Conservation (phyloP, 352 stramenopile species). For the Globisporangium polare region DNA sequence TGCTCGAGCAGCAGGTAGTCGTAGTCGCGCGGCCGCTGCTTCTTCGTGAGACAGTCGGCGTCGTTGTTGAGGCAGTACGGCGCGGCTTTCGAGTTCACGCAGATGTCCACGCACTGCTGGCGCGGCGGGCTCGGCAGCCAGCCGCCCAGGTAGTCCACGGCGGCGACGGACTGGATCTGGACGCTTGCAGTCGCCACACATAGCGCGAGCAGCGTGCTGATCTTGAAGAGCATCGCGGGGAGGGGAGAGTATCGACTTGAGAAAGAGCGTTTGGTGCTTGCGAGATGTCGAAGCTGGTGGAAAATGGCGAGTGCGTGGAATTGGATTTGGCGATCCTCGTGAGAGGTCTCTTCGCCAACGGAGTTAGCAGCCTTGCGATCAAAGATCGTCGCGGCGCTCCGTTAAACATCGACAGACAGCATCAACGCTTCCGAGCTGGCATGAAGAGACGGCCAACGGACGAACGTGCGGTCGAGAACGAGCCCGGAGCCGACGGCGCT, state of each 20-base stretch:
- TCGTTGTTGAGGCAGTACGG: conserved; percentile 52
- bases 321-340: too few relatives aligned
- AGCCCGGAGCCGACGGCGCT: too few relatives aligned
- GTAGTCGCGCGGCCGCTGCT: conserved; percentile 60
- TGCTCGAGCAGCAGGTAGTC: conserved; percentile 79
- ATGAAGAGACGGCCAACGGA: too few relatives aligned
- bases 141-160: conserved; percentile 55
- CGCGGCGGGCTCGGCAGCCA: conserved; percentile 39
- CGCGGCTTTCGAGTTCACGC: conserved; percentile 43
- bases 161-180: conserved; percentile 1
- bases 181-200: not conserved
- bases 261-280: not conserved
- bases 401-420: too few relatives aligned
- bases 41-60: conserved; percentile 50
- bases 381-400: too few relatives aligned
- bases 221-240: conserved; percentile 10
- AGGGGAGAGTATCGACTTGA: not conserved
- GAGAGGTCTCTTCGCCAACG: too few relatives aligned
- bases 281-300: not conserved
- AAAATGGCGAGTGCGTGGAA: not conserved
- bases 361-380: too few relatives aligned
- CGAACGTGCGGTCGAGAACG: too few relatives aligned
- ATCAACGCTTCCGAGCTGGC: too few relatives aligned
- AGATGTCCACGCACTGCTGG: conserved; percentile 71
- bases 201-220: conserved; percentile 3